Conservation (phyloP, 2,329 filamentous ascomycete species). For the Cryphonectria naterciae region DNA sequence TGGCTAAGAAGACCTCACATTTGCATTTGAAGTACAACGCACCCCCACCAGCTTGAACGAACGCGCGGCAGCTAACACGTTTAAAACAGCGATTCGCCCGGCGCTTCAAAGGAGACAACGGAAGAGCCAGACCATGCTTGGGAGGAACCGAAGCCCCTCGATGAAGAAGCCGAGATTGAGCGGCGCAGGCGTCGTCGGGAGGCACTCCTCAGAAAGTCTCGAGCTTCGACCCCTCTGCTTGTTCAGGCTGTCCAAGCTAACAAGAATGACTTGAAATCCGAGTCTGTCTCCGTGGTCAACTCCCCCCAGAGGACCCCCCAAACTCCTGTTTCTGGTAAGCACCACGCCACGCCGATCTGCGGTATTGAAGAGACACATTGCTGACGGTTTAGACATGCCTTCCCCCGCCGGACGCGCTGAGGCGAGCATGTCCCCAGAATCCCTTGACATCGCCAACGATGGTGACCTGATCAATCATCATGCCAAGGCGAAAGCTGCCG, state of each 20-base stretch:
- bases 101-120: conserved; percentile 17
- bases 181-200: conserved; percentile 83
- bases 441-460: conserved; percentile 68
- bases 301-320: conserved; percentile 44
- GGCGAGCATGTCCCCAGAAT: conserved; percentile 59
- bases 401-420: conserved; percentile 43
- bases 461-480: conserved; percentile 68
- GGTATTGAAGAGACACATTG: background rate
- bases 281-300: conserved; percentile 50
- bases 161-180: conserved; percentile 83
- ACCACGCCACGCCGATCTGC: background rate
- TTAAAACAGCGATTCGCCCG: conserved; percentile 17
- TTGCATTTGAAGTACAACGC: conserved; percentile 43
- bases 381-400: conserved; percentile 30
- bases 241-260: conserved; percentile 73
- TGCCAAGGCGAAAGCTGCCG: conserved; percentile 44
- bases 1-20: conserved; percentile 35
- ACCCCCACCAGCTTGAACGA: conserved; percentile 5
- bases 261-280: conserved; percentile 60
- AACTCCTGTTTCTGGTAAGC: conserved; percentile 55
- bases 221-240: conserved; percentile 72
- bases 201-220: conserved; percentile 82
- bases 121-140: conserved; percentile 43
- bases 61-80: conserved; percentile 8
- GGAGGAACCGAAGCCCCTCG: conserved; percentile 64